Percentiles rank a stretch among this genome's conserved stretches.
Conservation (phyloP, 768 basidiomycete species). For the Suillus alpinus region DNA sequence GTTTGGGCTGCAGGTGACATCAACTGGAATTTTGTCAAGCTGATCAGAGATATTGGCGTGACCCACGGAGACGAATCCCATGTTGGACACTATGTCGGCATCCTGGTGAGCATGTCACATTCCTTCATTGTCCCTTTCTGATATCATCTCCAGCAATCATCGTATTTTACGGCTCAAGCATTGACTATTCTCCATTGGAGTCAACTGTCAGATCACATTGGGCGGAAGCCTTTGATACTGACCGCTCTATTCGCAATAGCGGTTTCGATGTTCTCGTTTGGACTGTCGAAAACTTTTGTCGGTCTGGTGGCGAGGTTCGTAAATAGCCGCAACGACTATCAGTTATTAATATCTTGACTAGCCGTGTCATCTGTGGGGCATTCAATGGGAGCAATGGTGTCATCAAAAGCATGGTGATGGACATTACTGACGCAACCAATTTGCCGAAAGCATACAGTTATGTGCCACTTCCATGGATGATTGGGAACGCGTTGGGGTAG, state of each 20-base stretch:
- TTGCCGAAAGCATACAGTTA: conserved; percentile 37
- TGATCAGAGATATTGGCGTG: conserved; percentile 40
- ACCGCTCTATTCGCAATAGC: conserved; percentile 36
- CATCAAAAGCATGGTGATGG: conserved; percentile 69
- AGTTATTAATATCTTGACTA: conserved; percentile 7
- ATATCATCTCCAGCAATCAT: conserved; percentile 36
- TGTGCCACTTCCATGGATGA: conserved; percentile 33
- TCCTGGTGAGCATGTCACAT: conserved; percentile 37
- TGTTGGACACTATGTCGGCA: conserved; percentile 48
- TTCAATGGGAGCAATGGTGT: conserved; percentile 73
- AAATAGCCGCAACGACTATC: neutral
- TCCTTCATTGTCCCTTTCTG: neutral
- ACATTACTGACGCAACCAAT: conserved; percentile 63
- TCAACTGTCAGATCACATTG: conserved; percentile 43
- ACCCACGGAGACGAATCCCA: conserved; percentile 41
- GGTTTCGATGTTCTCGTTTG: conserved; percentile 59
- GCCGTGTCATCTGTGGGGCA: conserved; percentile 65
- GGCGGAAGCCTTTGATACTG: conserved; percentile 48
- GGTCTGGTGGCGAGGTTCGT: conserved; percentile 55
- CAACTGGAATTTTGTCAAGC: conserved; percentile 21
- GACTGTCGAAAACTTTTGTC: conserved; percentile 58
- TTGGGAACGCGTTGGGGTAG: conserved; percentile 33
- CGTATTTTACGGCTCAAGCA: conserved; percentile 46
- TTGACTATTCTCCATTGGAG: conserved; percentile 47
- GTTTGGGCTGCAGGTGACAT: neutral